Conservation (phyloP, 176 grass and related monocot species). For the Carex pumila region DNA sequence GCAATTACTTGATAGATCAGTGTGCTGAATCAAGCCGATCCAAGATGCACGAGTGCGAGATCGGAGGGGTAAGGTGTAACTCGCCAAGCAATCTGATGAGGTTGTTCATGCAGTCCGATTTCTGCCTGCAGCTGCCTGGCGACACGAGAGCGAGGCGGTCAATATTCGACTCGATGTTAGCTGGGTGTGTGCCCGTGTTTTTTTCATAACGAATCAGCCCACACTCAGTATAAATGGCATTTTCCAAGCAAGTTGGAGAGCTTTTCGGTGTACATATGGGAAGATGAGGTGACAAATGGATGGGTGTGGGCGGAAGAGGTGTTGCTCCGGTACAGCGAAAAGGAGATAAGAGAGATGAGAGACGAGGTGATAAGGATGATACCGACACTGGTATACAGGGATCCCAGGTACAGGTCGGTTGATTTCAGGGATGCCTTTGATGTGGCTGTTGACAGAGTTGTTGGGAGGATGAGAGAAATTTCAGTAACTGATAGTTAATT, state of each 20-base stretch:
- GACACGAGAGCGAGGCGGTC: constrained; percentile 59
- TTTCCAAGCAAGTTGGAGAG: constrained; percentile 30
- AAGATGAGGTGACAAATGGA: constrained; percentile 42
- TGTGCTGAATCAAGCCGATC: constrained; percentile 37
- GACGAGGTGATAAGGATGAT: constrained; percentile 62
- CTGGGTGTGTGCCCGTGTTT: constrained; percentile 67
- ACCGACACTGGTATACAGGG: constrained; percentile 46
- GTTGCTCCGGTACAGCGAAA: constrained; percentile 22
- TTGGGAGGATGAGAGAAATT: constrained; percentile 29
- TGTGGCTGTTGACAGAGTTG: constrained; percentile 34
- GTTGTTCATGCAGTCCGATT: constrained; percentile 37
- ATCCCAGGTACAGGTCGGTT: not conserved
- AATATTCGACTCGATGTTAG: constrained; percentile 56
- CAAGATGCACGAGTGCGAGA: constrained; percentile 35
- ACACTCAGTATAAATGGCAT: constrained; percentile 53
- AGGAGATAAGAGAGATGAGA: constrained; percentile 44
- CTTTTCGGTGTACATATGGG: constrained; percentile 61
- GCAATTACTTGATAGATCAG: constrained; percentile 38
- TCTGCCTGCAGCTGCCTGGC: constrained; percentile 61
- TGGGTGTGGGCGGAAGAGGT: constrained; percentile 45
- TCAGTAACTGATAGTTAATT: not conserved
- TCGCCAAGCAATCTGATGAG: constrained; percentile 27
- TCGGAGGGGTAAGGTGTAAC: constrained; percentile 31
- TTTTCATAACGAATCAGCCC: constrained; percentile 51
- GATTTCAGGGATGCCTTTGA: constrained; percentile 47